These are phyloP conservation scores for Saturnispora halmiae DNA, from an alignment of 805 yeast genomes.

Conservation along the genomic window DNA sequence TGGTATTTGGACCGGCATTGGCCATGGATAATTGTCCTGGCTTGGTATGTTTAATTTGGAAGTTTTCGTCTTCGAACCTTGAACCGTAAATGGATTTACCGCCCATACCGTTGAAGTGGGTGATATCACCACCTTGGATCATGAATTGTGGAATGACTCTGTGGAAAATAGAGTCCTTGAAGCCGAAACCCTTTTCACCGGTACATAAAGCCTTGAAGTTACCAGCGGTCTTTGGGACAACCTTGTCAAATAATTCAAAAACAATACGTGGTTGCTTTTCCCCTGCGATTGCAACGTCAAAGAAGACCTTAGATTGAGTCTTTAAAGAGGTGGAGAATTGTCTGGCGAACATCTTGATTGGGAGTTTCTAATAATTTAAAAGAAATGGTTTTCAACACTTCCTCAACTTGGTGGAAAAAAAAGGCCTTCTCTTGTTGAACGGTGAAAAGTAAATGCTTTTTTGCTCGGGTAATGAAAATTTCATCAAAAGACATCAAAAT, in stretches of 20 bases:
- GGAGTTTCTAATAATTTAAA: background rate
- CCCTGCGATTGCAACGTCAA: slow-evolving; percentile 51
- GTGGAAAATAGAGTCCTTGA: slow-evolving; percentile 82
- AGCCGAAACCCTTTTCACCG: slow-evolving; percentile 88
- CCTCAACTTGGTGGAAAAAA: background rate
- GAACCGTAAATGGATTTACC: slow-evolving; percentile 82
- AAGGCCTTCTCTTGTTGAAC: background rate
- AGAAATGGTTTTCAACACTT: too few species aligned
- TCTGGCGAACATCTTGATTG: slow-evolving; percentile 29
- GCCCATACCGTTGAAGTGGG: slow-evolving; percentile 80
- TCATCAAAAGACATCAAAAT: slow-evolving; percentile 45
- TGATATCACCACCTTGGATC: slow-evolving; percentile 93
- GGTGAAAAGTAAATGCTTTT: slow-evolving; percentile 39
- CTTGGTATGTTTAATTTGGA: slow-evolving; percentile 61
- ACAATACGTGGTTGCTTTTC: slow-evolving; percentile 46
- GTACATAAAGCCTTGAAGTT: slow-evolving; percentile 90
- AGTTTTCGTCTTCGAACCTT: slow-evolving; percentile 72
- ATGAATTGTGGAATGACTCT: slow-evolving; percentile 92
- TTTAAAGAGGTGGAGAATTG: slow-evolving; percentile 40
- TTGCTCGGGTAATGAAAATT: slow-evolving; percentile 33
- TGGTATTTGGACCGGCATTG: slow-evolving; percentile 96
- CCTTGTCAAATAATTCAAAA: slow-evolving; percentile 83
- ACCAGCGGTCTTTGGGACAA: slow-evolving; percentile 91
- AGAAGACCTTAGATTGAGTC: slow-evolving; percentile 43
- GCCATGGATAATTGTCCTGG: slow-evolving; percentile 90